Evolutionary conservation across 2,329 filamentous ascomycete genomes (phyloP), one percentile per base, ranked within the genome.

Genomic region (Paraphaeosphaeria sporulosa): DNA sequence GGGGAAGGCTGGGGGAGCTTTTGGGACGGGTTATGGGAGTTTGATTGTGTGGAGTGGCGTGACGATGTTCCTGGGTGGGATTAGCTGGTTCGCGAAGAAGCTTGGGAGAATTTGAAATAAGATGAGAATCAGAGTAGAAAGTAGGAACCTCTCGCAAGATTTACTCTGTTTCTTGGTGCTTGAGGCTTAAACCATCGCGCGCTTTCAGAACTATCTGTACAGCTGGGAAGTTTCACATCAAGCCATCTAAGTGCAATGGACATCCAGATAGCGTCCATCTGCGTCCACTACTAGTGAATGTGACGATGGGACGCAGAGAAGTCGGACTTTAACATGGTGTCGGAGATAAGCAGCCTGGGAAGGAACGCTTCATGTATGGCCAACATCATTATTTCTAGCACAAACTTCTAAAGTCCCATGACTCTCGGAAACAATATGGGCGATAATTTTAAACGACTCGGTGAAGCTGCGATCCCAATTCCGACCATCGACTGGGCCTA

Each of bases 41-140:
- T 38, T 54, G 25, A 38, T 54, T 4, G 38, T 44, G 30, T 54
- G 38, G 38, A 54, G 38, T 21, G 51, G 51, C 4, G 38, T 53
- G 15, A 53, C 50, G 12, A 53, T 53, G 50, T 53, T 53, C 17
- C 32, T 53, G 36, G 50, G 50, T 2, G 50, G 50, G 3, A 43
- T 43, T 4, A 53, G 50, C 17, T 53, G 50, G 38, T 53, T 43
- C 15, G 50, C 38, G 36, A 53, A 43, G 25, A 30, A 30, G 38
- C 15, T 43, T 13, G 50, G 36, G 13, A 44, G 38, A 25, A 53
- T 53, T 32, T 53, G 23, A 43, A 25, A 5, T n/a, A 8, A 4
- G 19, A 9, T 52, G 19, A 27, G 19, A 1, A 4, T 27, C 8
- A 9, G 15, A 2, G 44, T 17, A 47, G 10, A 40, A 17, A 15